Evolutionary conservation across 345 rosid genomes (phyloP).

Genomic region (Triadica sebifera): DNA sequence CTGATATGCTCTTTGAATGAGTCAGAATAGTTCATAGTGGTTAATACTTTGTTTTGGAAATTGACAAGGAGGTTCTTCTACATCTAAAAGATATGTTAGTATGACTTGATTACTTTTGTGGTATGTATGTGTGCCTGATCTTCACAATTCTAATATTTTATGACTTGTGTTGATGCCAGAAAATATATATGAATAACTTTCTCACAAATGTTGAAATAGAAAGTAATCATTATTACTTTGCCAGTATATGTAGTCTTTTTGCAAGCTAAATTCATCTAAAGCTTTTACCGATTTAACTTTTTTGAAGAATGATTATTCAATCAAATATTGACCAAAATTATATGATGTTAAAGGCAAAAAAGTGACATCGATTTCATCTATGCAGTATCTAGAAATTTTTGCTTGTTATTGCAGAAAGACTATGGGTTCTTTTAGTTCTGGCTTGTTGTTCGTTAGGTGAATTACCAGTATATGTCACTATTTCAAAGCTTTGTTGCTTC

Average conservation of each 20-base stretch:
- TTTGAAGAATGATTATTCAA: not conserved
- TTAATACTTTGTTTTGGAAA: not conserved
- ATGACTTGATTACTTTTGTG: not conserved
- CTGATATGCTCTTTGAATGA: not conserved
- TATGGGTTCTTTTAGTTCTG: conserved; percentile 77
- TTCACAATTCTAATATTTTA: not conserved
- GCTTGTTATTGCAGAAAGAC: conserved; percentile 52
- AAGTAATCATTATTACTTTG: not conserved
- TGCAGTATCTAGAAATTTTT: not conserved
- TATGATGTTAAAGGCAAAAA: not conserved
- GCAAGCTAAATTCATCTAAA: conserved; percentile 1
- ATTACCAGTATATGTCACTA: conserved; percentile 72
- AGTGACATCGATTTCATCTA: not conserved
- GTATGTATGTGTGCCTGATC: not conserved
- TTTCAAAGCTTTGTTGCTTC: conserved; percentile 67
- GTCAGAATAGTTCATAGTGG: not conserved
- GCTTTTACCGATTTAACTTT: not conserved
- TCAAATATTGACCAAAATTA: not conserved
- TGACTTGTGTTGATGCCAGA: not conserved
- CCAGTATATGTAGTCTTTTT: too few species aligned
- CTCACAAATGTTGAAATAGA: not conserved
- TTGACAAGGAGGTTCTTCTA: not conserved
- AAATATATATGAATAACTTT: not conserved
- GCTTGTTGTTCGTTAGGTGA: conserved; percentile 86
- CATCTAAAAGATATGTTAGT: not conserved